Evolutionary conservation across 192 early-diverging fungal species (phyloP).

Genomic region (Backusella australiensis): DNA sequence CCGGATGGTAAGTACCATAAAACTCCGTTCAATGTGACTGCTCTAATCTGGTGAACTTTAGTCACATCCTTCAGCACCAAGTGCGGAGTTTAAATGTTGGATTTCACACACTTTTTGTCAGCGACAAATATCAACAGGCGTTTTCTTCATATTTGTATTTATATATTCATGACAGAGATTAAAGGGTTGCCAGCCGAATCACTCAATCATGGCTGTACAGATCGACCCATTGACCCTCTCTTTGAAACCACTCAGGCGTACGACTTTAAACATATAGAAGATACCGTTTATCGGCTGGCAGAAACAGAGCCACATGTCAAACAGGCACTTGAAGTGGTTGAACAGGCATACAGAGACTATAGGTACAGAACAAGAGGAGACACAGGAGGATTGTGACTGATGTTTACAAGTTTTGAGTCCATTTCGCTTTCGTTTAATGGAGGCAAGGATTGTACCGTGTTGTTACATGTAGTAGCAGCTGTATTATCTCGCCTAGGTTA

Average conservation of each 20-base stretch:
- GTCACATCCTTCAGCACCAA: no score
- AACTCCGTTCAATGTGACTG: no score
- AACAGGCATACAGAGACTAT: slow-evolving; percentile 49
- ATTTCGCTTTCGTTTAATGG: slow-evolving; percentile 91
- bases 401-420: slow-evolving; percentile 48
- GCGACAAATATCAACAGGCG: no score
- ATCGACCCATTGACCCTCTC: slow-evolving; percentile 16
- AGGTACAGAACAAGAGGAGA: slow-evolving; percentile 44
- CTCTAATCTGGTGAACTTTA: no score
- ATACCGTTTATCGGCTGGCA: slow-evolving; percentile 35
- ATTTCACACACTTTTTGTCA: background rate
- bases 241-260: slow-evolving; percentile 16
- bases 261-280: slow-evolving; percentile 34
- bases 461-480: slow-evolving; percentile 77
- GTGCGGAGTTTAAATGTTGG: background rate
- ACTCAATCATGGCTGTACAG: slow-evolving; percentile 22
- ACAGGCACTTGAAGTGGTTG: slow-evolving; percentile 52
- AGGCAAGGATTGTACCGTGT: slow-evolving; percentile 95
- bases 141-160: background rate
- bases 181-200: background rate
- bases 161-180: background rate
- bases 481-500: slow-evolving; percentile 42
- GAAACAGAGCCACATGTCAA: slow-evolving; percentile 36
- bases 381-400: background rate
- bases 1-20: no score